Conservation (phyloP, 495 filamentous ascomycete species). For the Penicillium roqueforti region DNA sequence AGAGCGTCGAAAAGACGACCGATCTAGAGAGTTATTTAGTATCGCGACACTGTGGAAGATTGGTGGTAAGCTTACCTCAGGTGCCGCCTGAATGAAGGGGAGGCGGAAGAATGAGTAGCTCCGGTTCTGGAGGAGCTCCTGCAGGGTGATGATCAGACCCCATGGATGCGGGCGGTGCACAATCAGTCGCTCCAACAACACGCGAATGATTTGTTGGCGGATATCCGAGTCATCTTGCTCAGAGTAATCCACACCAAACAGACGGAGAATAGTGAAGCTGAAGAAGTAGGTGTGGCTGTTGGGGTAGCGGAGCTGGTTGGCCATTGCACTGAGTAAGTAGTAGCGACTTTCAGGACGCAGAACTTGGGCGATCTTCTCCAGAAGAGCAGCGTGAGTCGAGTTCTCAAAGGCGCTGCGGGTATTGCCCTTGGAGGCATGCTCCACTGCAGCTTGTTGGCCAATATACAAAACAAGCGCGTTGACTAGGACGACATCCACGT, state of each 20-base stretch:
- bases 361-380: conserved; percentile 70
- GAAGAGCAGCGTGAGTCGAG: conserved; percentile 67
- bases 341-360: conserved; percentile 76
- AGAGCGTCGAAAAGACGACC: conserved; percentile 49
- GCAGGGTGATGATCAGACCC: conserved; percentile 85
- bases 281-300: conserved; percentile 93
- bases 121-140: conserved; percentile 88
- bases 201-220: conserved; percentile 81
- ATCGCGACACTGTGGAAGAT: background rate
- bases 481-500: conserved; percentile 66
- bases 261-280: conserved; percentile 75
- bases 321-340: conserved; percentile 76
- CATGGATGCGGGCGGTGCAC: conserved; percentile 94
- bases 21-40: conserved; percentile 31
- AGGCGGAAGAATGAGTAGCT: conserved; percentile 87
- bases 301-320: conserved; percentile 87
- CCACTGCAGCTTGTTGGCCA: conserved; percentile 62
- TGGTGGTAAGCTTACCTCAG: conserved; percentile 57
- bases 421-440: conserved; percentile 54
- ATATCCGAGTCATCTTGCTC: conserved; percentile 79
- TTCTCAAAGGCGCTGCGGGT: conserved; percentile 61
- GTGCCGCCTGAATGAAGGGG: conserved; percentile 82
- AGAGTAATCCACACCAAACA: conserved; percentile 74
- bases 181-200: conserved; percentile 81
- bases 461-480: conserved; percentile 82